Base-by-base conservation (phyloP, 768 basidiomycete species). In the Hygrophorus russula region DNA sequence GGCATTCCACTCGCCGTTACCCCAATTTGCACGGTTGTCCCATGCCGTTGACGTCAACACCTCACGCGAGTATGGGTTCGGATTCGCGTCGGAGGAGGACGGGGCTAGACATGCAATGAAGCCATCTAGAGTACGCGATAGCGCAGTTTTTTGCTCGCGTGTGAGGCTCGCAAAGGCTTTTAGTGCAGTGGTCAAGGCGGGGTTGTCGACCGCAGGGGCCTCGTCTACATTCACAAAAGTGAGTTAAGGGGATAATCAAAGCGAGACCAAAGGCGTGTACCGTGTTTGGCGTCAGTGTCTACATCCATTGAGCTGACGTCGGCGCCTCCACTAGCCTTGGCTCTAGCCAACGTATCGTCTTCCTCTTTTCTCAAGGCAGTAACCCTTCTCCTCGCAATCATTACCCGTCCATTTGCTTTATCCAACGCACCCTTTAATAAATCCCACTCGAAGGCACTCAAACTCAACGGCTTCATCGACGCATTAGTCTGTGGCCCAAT, bases 401-500 rank as follows among this genome's bases (percentile, higher is more conserved):
- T 72, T 18, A 94, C 87, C 20, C 92, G 70, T 10, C 92, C 92
- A 56, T 89, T 88, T 4, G 89, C 82, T 64, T 97, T 96, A 56
- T 93, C 86, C 49, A 97, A 56, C 1, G 84, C 88, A 13, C 76
- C 79, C 58, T 76, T 78, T 49, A 97, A 60, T 52, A 91, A 55
- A 55, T 90, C 84, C 93, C 92, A 98, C 58, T 90, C 80, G 49
- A 81, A 78, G 35, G 78, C 68, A 40, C 68, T 72, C 32, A 82
- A 55, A 29, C 60, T 61, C 35, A 65, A 53, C 17, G 63, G 58
- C 19, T 59, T 66, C 60, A 18, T 62, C 64, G 7, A 3, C 24
- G 24, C 24, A 24, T 67, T 67, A 14, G 74, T 73, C 35, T 54
- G 30, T 17, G 53, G 50, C 13, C 46, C 59, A 18, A 57, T 49